Percentiles rank a stretch among this genome's conserved stretches.
phyloP scores from a whole-genome alignment of 176 grass and related monocot genomes.

The Musa beccarii region DNA sequence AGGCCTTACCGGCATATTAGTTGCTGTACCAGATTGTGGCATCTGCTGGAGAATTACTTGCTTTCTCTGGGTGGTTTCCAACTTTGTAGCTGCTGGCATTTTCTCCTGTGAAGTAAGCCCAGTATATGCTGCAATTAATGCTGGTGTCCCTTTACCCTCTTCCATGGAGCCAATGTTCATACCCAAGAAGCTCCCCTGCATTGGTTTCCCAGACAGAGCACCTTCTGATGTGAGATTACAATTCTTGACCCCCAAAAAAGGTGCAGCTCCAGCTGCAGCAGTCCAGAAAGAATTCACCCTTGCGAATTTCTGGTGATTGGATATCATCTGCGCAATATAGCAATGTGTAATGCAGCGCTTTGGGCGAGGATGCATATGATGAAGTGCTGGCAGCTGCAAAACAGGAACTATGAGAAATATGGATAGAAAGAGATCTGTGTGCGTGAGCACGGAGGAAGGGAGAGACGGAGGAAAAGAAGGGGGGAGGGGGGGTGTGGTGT shows the following conservation, averaged over 20 bases:
- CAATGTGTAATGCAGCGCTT: conserved; percentile 84
- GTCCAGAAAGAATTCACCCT: conserved; percentile 84
- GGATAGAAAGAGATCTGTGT: neutral
- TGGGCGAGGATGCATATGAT: conserved; percentile 36
- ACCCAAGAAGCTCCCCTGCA: conserved; percentile 68
- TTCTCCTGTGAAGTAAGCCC: conserved; percentile 53
- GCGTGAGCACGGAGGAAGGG: neutral
- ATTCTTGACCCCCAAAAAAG: conserved; percentile 56
- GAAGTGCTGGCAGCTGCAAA: conserved; percentile 51
- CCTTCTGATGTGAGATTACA: conserved; percentile 50
- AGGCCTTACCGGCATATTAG: conserved; percentile 59
- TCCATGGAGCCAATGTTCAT: conserved; percentile 37
- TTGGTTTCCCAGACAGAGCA: conserved; percentile 49
- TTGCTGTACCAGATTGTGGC: conserved; percentile 41
- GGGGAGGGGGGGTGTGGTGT: neutral
- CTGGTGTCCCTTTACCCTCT: conserved; percentile 38
- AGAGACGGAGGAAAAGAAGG: neutral
- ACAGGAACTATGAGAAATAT: neutral
- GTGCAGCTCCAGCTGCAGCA: conserved; percentile 31
- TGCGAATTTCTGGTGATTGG: conserved; percentile 48
- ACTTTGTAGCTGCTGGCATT: neutral
- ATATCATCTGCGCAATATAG: conserved; percentile 75
- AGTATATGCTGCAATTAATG: conserved; percentile 27
- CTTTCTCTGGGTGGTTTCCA: conserved; percentile 69
- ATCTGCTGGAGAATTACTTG: conserved; percentile 54